phyloP scores from a whole-genome alignment of 2,329 filamentous ascomycete genomes.

The Talaromyces sp. region DNA sequence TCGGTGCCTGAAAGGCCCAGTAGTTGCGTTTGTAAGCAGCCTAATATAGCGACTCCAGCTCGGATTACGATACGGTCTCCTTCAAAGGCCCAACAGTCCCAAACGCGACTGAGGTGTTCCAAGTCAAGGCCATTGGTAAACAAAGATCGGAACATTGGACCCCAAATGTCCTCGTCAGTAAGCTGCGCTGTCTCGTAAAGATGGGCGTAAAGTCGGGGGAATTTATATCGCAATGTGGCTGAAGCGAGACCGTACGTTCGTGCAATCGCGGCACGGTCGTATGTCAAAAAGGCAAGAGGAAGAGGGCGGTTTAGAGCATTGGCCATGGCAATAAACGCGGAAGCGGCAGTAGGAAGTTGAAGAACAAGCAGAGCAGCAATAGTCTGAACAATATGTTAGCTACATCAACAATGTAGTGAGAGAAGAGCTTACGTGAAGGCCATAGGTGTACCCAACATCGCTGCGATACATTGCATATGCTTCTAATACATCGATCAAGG shows the following conservation, averaged over 20 bases:
- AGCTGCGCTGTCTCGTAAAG: conserved; percentile 43
- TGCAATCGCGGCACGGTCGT: conserved; percentile 55
- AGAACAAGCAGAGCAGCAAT: conserved; percentile 58
- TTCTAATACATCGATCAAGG: conserved; percentile 57
- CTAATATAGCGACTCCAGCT: conserved; percentile 43
- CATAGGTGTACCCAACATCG: conserved; percentile 59
- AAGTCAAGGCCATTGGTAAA: conserved; percentile 52
- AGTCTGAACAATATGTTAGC: conserved; percentile 31
- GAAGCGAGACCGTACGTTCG: conserved; percentile 56
- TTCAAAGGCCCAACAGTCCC: conserved; percentile 62
- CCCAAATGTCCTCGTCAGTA: conserved; percentile 47
- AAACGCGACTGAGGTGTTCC: conserved; percentile 54
- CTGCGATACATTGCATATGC: conserved; percentile 63
- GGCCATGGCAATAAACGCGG: conserved; percentile 58
- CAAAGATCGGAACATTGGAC: conserved; percentile 53
- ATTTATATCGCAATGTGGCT: conserved; percentile 57
- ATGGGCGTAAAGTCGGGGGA: conserved; percentile 53
- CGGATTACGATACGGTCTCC: conserved; percentile 52
- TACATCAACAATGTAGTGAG: conserved; percentile 1
- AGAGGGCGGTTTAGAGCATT: conserved; percentile 61
- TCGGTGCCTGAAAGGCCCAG: conserved; percentile 37
- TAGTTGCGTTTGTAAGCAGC: conserved; percentile 43
- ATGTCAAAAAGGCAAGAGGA: conserved; percentile 59
- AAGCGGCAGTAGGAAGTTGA: conserved; percentile 51
- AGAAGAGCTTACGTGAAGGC: conserved; percentile 50